Evolutionary conservation across 768 basidiomycete species (phyloP), one percentile per base, ranked within the genome.

Genomic region (Serendipita indica): DNA sequence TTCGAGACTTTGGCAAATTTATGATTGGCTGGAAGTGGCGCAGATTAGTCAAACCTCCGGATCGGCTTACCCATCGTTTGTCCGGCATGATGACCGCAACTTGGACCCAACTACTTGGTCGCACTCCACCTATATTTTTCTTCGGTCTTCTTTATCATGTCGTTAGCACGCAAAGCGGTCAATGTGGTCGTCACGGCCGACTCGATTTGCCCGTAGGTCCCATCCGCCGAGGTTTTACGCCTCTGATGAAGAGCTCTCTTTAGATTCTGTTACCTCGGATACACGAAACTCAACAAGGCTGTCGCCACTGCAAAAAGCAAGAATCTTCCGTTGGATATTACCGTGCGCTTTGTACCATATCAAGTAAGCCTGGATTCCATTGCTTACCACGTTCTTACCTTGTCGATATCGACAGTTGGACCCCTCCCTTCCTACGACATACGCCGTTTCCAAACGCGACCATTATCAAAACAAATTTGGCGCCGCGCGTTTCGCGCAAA

Each of bases 401-500:
- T 16, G 16, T 22, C 22, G 18, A 39, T 39, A 13, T 39, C 25
- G 14, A 14, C 45, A 46, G 14, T 22, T 46, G 16, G 45, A 46
- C 22, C 45, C 45, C 12, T 13, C 45, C 13, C 45, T 46, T 16
- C 45, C 45, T 13, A 16, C 45, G 13, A 27, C 0, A 1, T 12
- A 46, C 12, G 49, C 49, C 12, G 49, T 54, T 18, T 54, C 49
- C 25, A 54, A 54, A 54, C 49, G 49, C 10, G 49, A 54, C n/a
- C 10, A 28, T 4, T 54, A 54, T 18, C 22, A 18, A 28, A 16
- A 27, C 22, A 54, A 54, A 28, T 54, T 54, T 54, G 49, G 49
- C 10, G 49, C 3, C 16, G 30, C 22, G 7, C 49, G 49, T 1
- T 54, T 54, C 49, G 49, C 4, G 4, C 49, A 54, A 54, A 54